Conservation (phyloP, 306 rosid genomes). For the Ammopiptanthus mongolicus region DNA sequence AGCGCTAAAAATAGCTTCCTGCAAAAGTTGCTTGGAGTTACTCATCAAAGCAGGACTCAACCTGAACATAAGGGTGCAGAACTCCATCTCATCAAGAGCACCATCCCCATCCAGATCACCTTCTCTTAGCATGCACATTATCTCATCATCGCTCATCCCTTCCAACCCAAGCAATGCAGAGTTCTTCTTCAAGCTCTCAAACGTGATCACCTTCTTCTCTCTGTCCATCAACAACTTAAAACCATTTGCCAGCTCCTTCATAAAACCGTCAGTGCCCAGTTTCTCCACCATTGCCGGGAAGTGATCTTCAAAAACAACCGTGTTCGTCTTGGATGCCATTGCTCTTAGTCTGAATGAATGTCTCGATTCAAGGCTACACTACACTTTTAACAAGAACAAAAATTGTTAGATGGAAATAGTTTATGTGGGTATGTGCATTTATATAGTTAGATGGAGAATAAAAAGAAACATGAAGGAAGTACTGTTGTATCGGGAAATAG, state of each 20-base stretch:
- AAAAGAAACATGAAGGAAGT: neutral
- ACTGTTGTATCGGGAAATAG: constrained; percentile 23
- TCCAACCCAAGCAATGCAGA: constrained; percentile 66
- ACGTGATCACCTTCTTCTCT: constrained; percentile 60
- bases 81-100: constrained; percentile 72
- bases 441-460: constrained; percentile 2
- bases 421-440: neutral
- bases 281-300: constrained; percentile 76
- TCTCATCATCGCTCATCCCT: constrained; percentile 66
- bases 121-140: constrained; percentile 65
- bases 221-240: constrained; percentile 60
- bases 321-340: constrained; percentile 42
- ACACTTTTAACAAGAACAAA: neutral
- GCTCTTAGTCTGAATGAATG: neutral
- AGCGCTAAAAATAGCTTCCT: constrained; percentile 38
- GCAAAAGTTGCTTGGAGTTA: constrained; percentile 44
- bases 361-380: neutral
- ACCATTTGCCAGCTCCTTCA: constrained; percentile 72
- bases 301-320: constrained; percentile 56
- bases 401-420: no score
- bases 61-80: constrained; percentile 79
- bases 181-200: constrained; percentile 78
- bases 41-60: constrained; percentile 80
- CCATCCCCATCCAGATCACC: constrained; percentile 86
- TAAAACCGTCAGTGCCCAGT: constrained; percentile 65